Percentiles rank a stretch among this genome's conserved stretches.
Conservation (phyloP, 176 grass and related monocot species). For the Avena sativa region DNA sequence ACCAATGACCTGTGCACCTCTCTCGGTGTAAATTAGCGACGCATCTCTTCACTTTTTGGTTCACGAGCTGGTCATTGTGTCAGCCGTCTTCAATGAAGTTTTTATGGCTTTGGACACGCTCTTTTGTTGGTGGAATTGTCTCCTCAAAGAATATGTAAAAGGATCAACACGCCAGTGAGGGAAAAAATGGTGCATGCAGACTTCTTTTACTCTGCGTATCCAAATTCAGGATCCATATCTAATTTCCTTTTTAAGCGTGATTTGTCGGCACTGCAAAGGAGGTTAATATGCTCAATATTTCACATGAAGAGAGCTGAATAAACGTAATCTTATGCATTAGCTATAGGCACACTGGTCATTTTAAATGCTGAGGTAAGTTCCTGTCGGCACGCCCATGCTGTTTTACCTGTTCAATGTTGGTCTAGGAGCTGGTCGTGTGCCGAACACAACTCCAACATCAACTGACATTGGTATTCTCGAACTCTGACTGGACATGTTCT, state of each 20-base stretch:
- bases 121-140: constrained; percentile 34
- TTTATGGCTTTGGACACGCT: constrained; percentile 38
- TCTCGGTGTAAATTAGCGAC: constrained; percentile 40
- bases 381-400: constrained; percentile 25
- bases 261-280: constrained; percentile 82
- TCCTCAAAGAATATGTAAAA: constrained; percentile 48
- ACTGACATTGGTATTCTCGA: constrained; percentile 91
- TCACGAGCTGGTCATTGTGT: constrained; percentile 26
- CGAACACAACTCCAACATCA: constrained; percentile 90
- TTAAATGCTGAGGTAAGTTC: background rate
- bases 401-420: constrained; percentile 87
- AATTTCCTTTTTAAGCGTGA: constrained; percentile 90
- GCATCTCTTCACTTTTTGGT: constrained; percentile 32
- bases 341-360: background rate
- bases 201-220: constrained; percentile 60
- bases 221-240: constrained; percentile 93
- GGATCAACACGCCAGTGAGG: constrained; percentile 41
- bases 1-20: constrained; percentile 13
- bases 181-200: constrained; percentile 30
- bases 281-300: constrained; percentile 40
- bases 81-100: constrained; percentile 21
- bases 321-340: constrained; percentile 16
- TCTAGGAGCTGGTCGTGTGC: constrained; percentile 75
- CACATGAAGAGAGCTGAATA: constrained; percentile 15
- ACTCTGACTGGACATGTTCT: constrained; percentile 59